Base-by-base conservation (phyloP, 148 eudicot genomes). In the Hydrangea macrophylla region DNA sequence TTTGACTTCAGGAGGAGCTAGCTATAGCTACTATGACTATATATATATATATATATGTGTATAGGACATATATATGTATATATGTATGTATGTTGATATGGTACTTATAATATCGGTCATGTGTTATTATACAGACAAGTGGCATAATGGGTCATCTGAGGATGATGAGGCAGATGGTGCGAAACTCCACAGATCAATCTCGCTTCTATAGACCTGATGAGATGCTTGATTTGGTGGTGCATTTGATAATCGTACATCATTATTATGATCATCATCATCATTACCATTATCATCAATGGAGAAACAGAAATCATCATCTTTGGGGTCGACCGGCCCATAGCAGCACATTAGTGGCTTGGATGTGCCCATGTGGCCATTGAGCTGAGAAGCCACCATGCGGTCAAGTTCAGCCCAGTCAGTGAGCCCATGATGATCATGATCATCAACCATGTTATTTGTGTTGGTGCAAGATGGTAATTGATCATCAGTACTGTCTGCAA, bases 361-460 rank as follows among this genome's bases (percentile, higher is more conserved):
- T 0, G 62, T 23, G 39, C 76, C 76, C 10, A 50, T 75, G 7
- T 78, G 79, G 8, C 86, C 83, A 35, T 81, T 81, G 7, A 86
- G 85, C 64, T 83, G 90, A 0, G 83, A 79, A 20, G 87, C 90
- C 55, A 86, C 90, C 0, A 86, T 73, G 33, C 74, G 67, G 53
- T 86, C 87, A 2, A 86, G 68, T 1, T 79, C 70, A 0, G 51
- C 84, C 90, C 90, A 86, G 51, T 76, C 77, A 15, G 30, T 74
- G 31, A 55, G 58, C 24, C 61, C 73, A 33, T 42, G 53, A 35
- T 61, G 58, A 22, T 55, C 23, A 42, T 36, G 18, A 53, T 36
- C 13, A 22, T 66, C 63, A 51, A 18, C 54, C 7, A 28, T 31
- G 33, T 15, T 40, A 60, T 45, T 48, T 3, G 11, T 42, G 57